Evolutionary conservation across 345 rosid genomes (phyloP).

Genomic region (Excoecaria cochinchinensis): DNA sequence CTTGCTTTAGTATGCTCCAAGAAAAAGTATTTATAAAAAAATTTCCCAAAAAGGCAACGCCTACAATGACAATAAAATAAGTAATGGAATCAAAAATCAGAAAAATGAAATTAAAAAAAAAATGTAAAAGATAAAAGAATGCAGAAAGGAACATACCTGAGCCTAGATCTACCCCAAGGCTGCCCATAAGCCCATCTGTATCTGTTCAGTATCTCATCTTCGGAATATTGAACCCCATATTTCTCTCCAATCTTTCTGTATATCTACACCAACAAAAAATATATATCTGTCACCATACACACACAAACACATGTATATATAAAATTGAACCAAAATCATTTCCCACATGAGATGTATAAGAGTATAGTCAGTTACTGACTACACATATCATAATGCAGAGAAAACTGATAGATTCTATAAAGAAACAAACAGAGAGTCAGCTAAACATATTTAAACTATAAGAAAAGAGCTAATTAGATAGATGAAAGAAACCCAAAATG

Average conservation of each 20-base stretch:
- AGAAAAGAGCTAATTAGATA: neutral
- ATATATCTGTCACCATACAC: neutral
- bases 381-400: neutral
- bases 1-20: neutral
- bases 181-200: conserved; percentile 89
- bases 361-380: neutral
- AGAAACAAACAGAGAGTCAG: neutral
- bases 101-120: neutral
- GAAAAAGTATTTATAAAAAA: neutral
- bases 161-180: conserved; percentile 96
- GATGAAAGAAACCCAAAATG: neutral
- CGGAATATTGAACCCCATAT: conserved; percentile 87
- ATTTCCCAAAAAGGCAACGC: neutral
- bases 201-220: conserved; percentile 76
- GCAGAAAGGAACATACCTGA: conserved; percentile 49
- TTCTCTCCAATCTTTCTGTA: conserved; percentile 84
- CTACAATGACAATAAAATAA: neutral
- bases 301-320: no score
- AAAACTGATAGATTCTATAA: no score
- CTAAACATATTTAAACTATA: neutral
- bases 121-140: neutral
- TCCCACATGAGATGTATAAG: neutral
- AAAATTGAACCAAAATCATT: neutral
- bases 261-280: conserved; percentile 43
- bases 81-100: neutral